These are phyloP conservation scores for Henningerozyma blattae DNA, from an alignment of 805 yeast species.

Conservation along the genomic window DNA sequence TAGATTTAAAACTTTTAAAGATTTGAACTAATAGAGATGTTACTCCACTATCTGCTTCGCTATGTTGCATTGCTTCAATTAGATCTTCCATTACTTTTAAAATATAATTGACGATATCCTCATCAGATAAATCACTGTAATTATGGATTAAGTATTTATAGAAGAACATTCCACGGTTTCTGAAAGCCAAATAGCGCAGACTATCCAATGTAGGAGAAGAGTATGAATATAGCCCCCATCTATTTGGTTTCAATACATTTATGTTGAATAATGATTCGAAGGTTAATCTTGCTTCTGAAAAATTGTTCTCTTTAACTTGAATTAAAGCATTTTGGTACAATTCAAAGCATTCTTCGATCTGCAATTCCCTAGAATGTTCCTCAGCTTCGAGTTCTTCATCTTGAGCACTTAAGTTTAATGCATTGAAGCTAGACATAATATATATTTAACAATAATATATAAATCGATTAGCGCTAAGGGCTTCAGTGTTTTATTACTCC, in stretches of 20 bases:
- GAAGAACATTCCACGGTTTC: constrained; percentile 72
- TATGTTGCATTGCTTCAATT: constrained; percentile 49
- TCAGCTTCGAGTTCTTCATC: constrained; percentile 60
- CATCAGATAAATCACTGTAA: constrained; percentile 17
- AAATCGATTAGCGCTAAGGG: no score
- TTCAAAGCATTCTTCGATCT: constrained; percentile 74
- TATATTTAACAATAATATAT: neutral
- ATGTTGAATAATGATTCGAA: constrained; percentile 57
- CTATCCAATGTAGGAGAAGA: constrained; percentile 59
- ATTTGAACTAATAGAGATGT: constrained; percentile 39
- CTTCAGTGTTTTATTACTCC: no score
- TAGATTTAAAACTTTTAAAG: constrained; percentile 36
- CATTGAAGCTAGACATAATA: constrained; percentile 53
- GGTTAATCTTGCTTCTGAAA: constrained; percentile 35
- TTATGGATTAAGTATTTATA: constrained; percentile 27
- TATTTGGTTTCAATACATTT: constrained; percentile 47
- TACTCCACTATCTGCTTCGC: constrained; percentile 51
- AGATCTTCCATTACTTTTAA: constrained; percentile 46
- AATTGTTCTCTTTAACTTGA: constrained; percentile 40
- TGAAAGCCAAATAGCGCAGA: constrained; percentile 61
- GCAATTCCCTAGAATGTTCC: constrained; percentile 84
- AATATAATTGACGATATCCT: constrained; percentile 32
- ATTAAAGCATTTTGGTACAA: constrained; percentile 60
- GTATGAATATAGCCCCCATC: constrained; percentile 23
- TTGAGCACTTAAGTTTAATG: constrained; percentile 69